A percentile compares a stretch with the other conserved stretches of the same genome.
Conservation (phyloP, 2,329 filamentous ascomycete species). For the Botrytis fragariae region DNA sequence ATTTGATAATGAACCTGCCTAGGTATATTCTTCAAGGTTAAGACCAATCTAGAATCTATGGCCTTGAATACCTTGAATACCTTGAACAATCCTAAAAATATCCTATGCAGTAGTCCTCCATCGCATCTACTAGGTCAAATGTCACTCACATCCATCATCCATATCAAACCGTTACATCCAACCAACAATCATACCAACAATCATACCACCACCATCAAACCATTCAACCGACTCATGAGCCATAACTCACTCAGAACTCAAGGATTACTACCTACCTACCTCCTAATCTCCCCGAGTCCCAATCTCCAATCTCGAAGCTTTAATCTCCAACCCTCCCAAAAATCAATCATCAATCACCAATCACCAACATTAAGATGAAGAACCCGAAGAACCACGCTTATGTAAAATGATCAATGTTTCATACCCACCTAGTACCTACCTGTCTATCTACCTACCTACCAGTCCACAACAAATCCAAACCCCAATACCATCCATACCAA, state of each 20-base stretch:
- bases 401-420: too few species aligned
- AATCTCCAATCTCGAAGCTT: background rate
- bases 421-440: too few species aligned
- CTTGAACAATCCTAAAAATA: background rate
- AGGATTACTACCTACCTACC: background rate
- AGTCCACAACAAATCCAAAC: too few species aligned
- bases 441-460: too few species aligned
- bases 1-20: too few species aligned
- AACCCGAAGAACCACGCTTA: background rate
- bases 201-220: background rate
- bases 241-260: background rate
- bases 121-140: background rate
- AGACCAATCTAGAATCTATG: background rate
- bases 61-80: background rate
- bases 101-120: background rate
- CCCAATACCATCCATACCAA: too few species aligned
- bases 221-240: background rate
- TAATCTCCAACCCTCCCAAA: background rate
- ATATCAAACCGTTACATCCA: background rate
- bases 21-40: background rate
- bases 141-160: background rate
- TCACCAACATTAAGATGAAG: background rate
- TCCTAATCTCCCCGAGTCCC: background rate
- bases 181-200: background rate
- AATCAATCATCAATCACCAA: background rate